phyloP scores from a whole-genome alignment of 192 early-diverging fungal genomes.

The Backusella circina region DNA sequence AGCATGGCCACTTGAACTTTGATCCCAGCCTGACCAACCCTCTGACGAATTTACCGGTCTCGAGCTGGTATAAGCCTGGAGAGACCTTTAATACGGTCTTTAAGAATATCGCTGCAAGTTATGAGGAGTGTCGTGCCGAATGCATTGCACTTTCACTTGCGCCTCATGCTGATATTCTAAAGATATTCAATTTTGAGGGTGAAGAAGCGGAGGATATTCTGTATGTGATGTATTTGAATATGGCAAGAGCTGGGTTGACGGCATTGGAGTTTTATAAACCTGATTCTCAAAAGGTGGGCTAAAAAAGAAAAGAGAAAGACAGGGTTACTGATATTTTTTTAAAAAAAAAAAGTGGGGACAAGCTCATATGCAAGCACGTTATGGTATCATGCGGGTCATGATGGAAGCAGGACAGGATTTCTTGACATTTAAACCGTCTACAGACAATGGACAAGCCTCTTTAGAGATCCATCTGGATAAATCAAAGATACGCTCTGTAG shows the following conservation, averaged over 20 bases:
- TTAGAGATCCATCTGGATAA: constrained; percentile 48
- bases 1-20: constrained; percentile 50
- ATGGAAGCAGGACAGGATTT: constrained; percentile 36
- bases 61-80: constrained; percentile 50
- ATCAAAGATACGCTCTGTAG: constrained; percentile 43
- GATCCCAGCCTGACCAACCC: constrained; percentile 39
- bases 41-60: constrained; percentile 42
- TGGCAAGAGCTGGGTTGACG: constrained; percentile 53
- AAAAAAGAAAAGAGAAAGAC: background rate
- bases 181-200: constrained; percentile 47
- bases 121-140: constrained; percentile 56
- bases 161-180: constrained; percentile 42
- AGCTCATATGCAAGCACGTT: constrained; percentile 61
- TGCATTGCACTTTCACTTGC: constrained; percentile 42
- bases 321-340: background rate
- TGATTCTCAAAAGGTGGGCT: constrained; percentile 24
- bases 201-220: constrained; percentile 46
- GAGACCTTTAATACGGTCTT: constrained; percentile 56
- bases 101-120: constrained; percentile 37
- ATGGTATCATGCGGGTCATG: constrained; percentile 48
- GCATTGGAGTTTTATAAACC: constrained; percentile 52
- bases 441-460: constrained; percentile 17
- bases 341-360: constrained; percentile 34
- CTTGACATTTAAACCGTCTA: constrained; percentile 22
- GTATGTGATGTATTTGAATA: constrained; percentile 44